Base-by-base conservation (phyloP, 2,329 filamentous ascomycete species). In the Apiospora rasikravindrae region DNA sequence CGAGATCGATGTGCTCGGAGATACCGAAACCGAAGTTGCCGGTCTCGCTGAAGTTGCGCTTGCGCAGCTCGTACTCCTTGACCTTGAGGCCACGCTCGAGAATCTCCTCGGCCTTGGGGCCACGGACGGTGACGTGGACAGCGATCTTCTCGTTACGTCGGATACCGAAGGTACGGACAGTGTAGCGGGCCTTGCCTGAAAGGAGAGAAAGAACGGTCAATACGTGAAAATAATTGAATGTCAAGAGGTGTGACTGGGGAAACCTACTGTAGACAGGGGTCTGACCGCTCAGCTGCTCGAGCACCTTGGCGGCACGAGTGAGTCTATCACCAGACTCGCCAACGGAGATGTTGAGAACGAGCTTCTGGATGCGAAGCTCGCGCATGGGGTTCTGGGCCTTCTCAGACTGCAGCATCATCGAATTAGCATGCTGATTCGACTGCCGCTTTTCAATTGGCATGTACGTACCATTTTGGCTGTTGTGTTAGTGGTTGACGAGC, bases 1-100 rank as follows among this genome's bases (percentile, higher is more conserved):
- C 96, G 83, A 99, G 91, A 91, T 99, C 96, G 88, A 99, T 99
- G 93, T 99, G 96, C 90, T 99, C 96, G 89, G 91, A 95, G 90
- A 99, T 99, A 90, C 96, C 96, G 91, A 99, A 99, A 81, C 96
- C 96, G 86, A 99, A 99, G 93, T 98, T 98, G 86, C 96, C 96
- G 79, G 96, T 98, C 92, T 98, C 94, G 84, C 93, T 96, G 93
- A 99, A 99, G 94, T 99, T 99, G 88, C 94, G 93, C 92, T 96
- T 98, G 89, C 94, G 93, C 82, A 99, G 91, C 88, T 99, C 96
- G 90, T 99, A 99, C 89, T 99, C 96, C 95, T 99, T 99, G 92
- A 99, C 96, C 93, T 99, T 99, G 86, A 99, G 93, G 86, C 96
- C 96, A 91, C 96, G 96, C 94, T 99, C 96, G 84, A 99, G 93